phyloP scores from a whole-genome alignment of 176 grass and related monocot species.

The Hyparrhenia diplandra region DNA sequence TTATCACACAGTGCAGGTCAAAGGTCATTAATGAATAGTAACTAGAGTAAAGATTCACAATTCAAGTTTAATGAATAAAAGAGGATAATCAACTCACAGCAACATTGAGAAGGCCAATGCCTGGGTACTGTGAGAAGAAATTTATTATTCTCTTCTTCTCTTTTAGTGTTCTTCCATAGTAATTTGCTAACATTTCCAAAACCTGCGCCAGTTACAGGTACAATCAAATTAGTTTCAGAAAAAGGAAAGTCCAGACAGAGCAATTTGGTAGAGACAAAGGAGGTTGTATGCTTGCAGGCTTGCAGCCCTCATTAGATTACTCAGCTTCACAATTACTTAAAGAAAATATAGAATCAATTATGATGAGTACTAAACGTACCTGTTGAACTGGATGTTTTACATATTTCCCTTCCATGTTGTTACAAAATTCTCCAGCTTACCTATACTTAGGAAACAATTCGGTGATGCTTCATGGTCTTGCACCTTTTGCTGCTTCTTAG shows the following conservation, averaged over 20 bases:
- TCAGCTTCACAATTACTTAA: slow-evolving; percentile 9
- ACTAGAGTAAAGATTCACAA: background rate
- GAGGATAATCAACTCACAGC: slow-evolving; percentile 61
- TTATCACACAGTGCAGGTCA: background rate
- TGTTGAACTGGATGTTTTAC: slow-evolving; percentile 61
- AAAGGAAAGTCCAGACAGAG: background rate
- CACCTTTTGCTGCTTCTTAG: slow-evolving; percentile 44
- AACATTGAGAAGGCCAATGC: slow-evolving; percentile 84
- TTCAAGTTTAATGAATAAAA: slow-evolving; percentile 11
- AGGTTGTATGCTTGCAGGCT: background rate
- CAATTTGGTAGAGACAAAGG: background rate
- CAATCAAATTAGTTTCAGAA: slow-evolving; percentile 16
- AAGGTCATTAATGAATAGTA: background rate
- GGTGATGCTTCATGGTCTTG: slow-evolving; percentile 5
- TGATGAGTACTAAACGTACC: slow-evolving; percentile 39
- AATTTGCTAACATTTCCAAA: slow-evolving; percentile 65
- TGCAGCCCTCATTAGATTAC: background rate
- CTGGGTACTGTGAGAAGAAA: slow-evolving; percentile 65
- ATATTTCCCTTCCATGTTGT: slow-evolving; percentile 91
- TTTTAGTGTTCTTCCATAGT: slow-evolving; percentile 48
- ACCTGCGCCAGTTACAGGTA: slow-evolving; percentile 49
- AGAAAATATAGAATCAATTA: slow-evolving; percentile 9
- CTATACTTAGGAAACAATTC: slow-evolving; percentile 39
- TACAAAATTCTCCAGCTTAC: slow-evolving; percentile 72
- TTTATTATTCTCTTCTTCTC: slow-evolving; percentile 50